Conservation (phyloP, 306 rosid genomes). For the Psophocarpus tetragonolobus region DNA sequence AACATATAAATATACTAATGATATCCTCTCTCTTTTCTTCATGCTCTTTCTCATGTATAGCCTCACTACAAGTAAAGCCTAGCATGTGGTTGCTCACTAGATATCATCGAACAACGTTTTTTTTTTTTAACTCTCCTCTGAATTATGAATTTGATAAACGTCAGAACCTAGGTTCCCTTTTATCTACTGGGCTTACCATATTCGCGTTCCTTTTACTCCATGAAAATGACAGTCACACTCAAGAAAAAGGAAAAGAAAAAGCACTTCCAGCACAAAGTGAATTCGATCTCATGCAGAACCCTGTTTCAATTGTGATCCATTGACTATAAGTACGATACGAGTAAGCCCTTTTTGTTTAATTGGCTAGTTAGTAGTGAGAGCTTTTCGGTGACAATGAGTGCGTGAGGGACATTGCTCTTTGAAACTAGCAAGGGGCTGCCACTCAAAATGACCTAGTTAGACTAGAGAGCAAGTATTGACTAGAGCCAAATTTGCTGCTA, state of each 20-base stretch:
- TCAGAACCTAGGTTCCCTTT: not conserved
- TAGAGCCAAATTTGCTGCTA: not conserved
- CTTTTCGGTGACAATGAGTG: not conserved
- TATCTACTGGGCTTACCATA: not conserved
- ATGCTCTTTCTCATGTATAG: too few species aligned
- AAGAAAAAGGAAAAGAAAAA: constrained; percentile 11
- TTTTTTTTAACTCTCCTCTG: not conserved
- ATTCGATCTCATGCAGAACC: not conserved
- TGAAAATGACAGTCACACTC: constrained; percentile 13
- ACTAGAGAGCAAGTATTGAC: constrained; percentile 15
- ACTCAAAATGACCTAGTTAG: not conserved
- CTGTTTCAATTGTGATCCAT: constrained; percentile 16
- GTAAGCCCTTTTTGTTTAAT: not conserved
- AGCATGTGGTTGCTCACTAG: not conserved
- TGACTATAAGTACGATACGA: constrained; percentile 13
- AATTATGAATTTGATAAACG: not conserved
- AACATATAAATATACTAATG: too few species aligned
- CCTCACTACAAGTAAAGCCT: too few species aligned
- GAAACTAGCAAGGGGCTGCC: not conserved
- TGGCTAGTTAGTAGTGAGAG: not conserved
- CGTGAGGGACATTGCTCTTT: not conserved
- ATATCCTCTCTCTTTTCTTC: too few species aligned
- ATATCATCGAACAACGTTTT: not conserved
- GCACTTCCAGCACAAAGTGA: constrained; percentile 22
- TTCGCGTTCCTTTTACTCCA: not conserved